Percentiles rank a stretch among this genome's conserved stretches.
These are phyloP conservation scores for Cyclotella kingstonii DNA, from an alignment of 108 stramenopile genomes.

Conservation along the genomic window DNA sequence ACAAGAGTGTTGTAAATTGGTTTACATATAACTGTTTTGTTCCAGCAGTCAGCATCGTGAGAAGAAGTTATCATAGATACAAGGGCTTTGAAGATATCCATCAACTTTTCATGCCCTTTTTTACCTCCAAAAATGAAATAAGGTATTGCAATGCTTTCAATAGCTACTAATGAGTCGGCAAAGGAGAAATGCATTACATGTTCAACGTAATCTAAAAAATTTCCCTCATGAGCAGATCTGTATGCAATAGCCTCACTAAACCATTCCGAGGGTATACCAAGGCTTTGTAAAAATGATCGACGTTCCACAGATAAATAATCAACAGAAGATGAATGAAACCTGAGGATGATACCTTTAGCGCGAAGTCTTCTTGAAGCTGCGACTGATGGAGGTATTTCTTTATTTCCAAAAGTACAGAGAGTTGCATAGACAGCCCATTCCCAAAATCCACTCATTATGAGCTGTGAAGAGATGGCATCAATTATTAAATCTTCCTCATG, in stretches of 20 bases:
- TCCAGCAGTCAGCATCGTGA: constrained; percentile 16
- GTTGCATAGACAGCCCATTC: constrained; percentile 80
- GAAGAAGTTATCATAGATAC: constrained; percentile 6
- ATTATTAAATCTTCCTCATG: constrained; percentile 50
- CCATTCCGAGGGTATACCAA: constrained; percentile 65
- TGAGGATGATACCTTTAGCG: constrained; percentile 58
- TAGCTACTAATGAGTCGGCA: constrained; percentile 26
- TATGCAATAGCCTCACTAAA: constrained; percentile 61
- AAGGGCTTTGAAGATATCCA: constrained; percentile 20
- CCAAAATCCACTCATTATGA: constrained; percentile 59
- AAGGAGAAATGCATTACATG: constrained; percentile 44
- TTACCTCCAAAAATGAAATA: constrained; percentile 58
- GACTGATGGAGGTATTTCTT: constrained; percentile 6
- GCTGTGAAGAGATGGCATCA: constrained; percentile 64
- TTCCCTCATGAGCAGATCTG: constrained; percentile 41
- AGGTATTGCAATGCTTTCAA: constrained; percentile 60
- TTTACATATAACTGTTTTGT: constrained; percentile 20
- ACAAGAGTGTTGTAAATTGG: constrained; percentile 30
- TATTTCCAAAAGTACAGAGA: constrained; percentile 42
- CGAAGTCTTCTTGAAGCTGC: constrained; percentile 20
- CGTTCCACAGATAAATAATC: constrained; percentile 9
- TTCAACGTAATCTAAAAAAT: constrained; percentile 42
- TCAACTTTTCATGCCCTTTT: constrained; percentile 12
- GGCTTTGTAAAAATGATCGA: constrained; percentile 47
- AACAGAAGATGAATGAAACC: constrained; percentile 40